phyloP scores from a whole-genome alignment of 139 green algal species.

The Penium margaritaceum region DNA sequence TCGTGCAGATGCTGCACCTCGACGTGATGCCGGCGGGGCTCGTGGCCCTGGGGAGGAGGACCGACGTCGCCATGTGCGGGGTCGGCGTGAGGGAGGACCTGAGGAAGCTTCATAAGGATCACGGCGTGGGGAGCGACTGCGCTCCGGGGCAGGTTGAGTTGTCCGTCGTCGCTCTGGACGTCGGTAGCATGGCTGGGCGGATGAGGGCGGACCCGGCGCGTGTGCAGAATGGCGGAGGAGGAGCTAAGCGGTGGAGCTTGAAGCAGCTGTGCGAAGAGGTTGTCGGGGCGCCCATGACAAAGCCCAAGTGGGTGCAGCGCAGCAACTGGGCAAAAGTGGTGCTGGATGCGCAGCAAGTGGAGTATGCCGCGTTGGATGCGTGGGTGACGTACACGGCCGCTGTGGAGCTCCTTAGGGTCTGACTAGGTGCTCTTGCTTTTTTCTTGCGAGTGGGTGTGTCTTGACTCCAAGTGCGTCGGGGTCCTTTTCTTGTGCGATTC shows the following conservation, averaged over 20 bases:
- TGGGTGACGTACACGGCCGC: too few species aligned
- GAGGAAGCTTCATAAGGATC: not conserved
- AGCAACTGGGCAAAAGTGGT: not conserved
- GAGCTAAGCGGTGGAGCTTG: not conserved
- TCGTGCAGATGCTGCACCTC: slow-evolving; percentile 4
- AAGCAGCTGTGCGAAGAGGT: not conserved
- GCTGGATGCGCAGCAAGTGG: slow-evolving; percentile 2
- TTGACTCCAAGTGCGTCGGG: too few species aligned
- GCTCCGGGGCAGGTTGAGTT: not conserved
- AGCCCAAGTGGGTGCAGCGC: not conserved
- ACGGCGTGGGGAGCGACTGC: not conserved
- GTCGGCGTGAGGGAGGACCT: not conserved
- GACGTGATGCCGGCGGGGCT: too few species aligned
- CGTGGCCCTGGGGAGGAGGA: too few species aligned
- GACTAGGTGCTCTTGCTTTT: too few species aligned
- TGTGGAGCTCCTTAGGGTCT: too few species aligned
- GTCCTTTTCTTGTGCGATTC: too few species aligned
- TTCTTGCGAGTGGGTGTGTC: too few species aligned
- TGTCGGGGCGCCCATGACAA: not conserved
- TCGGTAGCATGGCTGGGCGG: not conserved
- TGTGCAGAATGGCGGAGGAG: not conserved
- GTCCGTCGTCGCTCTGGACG: not conserved
- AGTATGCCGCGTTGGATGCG: not conserved
- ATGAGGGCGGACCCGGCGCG: not conserved
- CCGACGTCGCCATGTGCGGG: too few species aligned